Conservation (phyloP, 2,329 filamentous ascomycete species). For the Alternaria angustiovoidea region DNA sequence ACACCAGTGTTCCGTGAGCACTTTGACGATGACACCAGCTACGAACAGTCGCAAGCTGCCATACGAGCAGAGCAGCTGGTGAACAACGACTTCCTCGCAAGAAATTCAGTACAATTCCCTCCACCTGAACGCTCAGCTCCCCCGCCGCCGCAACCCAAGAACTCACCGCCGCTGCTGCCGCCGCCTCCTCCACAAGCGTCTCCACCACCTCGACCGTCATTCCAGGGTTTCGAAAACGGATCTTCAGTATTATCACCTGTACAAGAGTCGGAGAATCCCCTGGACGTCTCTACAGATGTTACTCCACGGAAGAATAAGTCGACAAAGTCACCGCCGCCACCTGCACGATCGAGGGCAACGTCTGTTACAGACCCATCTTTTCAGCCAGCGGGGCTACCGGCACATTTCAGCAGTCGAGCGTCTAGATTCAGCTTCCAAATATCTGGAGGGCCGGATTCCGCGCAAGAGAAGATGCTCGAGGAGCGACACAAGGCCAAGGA, state of each 20-base stretch:
- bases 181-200: constrained; percentile 15
- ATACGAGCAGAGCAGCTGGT: constrained; percentile 58
- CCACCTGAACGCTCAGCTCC: constrained; percentile 32
- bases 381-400: constrained; percentile 49
- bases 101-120: constrained; percentile 50
- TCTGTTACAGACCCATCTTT: constrained; percentile 49
- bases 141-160: constrained; percentile 26
- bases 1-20: constrained; percentile 69
- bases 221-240: constrained; percentile 30
- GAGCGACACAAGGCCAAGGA: constrained; percentile 74
- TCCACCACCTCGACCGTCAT: constrained; percentile 25
- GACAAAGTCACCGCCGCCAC: constrained; percentile 47
- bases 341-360: constrained; percentile 47
- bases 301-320: constrained; percentile 45
- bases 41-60: constrained; percentile 51
- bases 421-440: constrained; percentile 86
- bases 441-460: constrained; percentile 72
- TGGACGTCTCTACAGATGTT: constrained; percentile 32
- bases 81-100: constrained; percentile 58
- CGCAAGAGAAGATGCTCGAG: constrained; percentile 73
- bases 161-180: constrained; percentile 18
- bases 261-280: constrained; percentile 41
- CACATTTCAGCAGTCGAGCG: constrained; percentile 69
- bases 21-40: constrained; percentile 62
- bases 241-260: constrained; percentile 45